Evolutionary conservation across 2,329 filamentous ascomycete genomes (phyloP).

Genomic region (Calonectria pauciramosa): DNA sequence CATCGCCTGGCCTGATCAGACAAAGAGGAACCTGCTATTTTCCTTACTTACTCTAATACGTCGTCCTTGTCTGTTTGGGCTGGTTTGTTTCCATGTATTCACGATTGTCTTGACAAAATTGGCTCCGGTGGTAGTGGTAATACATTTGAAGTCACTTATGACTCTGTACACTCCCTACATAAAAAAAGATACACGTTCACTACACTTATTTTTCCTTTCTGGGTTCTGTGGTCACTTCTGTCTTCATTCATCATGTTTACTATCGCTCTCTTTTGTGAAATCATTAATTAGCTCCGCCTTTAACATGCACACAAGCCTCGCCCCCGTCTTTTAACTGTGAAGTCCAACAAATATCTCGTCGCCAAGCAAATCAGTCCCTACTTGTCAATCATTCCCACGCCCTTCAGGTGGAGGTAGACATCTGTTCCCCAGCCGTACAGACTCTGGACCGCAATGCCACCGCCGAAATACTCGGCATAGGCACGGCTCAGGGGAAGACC

Average conservation of each 20-base stretch:
- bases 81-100: constrained; percentile 10
- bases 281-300: background rate
- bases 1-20: constrained; percentile 22
- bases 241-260: background rate
- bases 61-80: constrained; percentile 1
- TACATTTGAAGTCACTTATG: constrained; percentile 4
- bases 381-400: constrained; percentile 67
- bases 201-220: background rate
- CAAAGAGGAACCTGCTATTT: constrained; percentile 10
- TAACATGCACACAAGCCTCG: background rate
- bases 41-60: constrained; percentile 23
- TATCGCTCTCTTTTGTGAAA: background rate
- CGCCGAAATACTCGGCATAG: constrained; percentile 98
- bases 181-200: background rate
- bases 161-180: constrained; percentile 1
- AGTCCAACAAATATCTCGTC: background rate
- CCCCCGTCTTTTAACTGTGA: background rate
- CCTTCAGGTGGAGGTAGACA: constrained; percentile 76
- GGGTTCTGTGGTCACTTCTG: background rate
- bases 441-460: constrained; percentile 94
- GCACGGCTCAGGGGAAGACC: constrained; percentile 90
- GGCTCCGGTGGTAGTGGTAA: background rate
- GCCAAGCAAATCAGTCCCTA: constrained; percentile 6
- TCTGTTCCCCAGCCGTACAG: constrained; percentile 91
- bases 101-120: constrained; percentile 2